These are phyloP conservation scores for Scedosporium dehoogii DNA, from an alignment of 2,329 filamentous ascomycete species.

Conservation along the genomic window DNA sequence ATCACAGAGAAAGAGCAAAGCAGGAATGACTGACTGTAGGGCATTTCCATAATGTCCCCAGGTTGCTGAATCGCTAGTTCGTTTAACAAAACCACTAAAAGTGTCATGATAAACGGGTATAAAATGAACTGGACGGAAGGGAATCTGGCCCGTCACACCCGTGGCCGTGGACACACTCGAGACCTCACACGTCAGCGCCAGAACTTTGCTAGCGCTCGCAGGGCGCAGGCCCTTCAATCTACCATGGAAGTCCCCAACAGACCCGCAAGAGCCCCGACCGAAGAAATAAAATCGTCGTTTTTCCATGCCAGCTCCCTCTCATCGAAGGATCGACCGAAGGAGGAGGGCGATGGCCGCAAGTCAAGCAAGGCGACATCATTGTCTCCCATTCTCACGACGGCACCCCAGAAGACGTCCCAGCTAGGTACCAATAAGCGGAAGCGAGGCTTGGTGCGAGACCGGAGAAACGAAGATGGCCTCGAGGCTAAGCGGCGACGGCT, in stretches of 20 bases:
- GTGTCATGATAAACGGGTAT: not conserved
- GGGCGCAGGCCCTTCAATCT: not conserved
- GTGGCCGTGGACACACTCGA: slow-evolving; percentile 21
- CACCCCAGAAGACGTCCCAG: not conserved
- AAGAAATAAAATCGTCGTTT: too few species aligned
- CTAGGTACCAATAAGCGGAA: not conserved
- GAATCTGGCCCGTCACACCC: slow-evolving; percentile 24
- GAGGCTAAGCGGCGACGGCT: slow-evolving; percentile 1
- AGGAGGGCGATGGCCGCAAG: not conserved
- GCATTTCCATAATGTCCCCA: too few species aligned
- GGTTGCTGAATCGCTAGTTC: too few species aligned
- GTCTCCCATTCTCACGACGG: not conserved
- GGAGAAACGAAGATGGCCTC: not conserved
- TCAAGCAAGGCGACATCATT: too few species aligned
- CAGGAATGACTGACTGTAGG: not conserved
- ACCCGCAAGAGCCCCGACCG: too few species aligned
- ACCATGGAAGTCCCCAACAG: too few species aligned
- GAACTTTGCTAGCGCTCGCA: slow-evolving; percentile 26
- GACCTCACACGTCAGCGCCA: slow-evolving; percentile 25
- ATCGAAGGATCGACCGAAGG: too few species aligned
- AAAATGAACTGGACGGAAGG: slow-evolving; percentile 34
- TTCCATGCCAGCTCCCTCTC: too few species aligned
- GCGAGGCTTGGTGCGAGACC: not conserved
- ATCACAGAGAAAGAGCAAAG: not conserved
- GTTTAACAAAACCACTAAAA: not conserved